phyloP scores from a whole-genome alignment of 1,284 basidiomycete genomes.

The Fomitopsis schrenkii region DNA sequence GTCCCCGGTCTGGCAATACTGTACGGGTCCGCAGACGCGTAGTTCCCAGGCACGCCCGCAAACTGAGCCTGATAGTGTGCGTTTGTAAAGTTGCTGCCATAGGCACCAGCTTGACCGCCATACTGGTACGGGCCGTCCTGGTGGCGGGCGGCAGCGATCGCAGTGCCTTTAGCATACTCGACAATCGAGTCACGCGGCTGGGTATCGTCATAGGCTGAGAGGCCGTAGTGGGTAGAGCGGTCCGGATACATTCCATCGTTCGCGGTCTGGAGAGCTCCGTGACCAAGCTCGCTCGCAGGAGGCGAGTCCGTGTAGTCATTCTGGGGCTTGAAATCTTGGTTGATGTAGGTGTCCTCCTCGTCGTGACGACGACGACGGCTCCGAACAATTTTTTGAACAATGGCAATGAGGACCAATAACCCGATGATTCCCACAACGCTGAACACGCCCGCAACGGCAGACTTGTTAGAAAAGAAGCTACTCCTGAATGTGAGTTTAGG shows the following conservation, averaged over 20 bases:
- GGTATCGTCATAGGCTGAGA: conserved; percentile 14
- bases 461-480: conserved; percentile 32
- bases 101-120: conserved; percentile 11
- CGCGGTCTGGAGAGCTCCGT: conserved; percentile 21
- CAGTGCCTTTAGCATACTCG: conserved; percentile 26
- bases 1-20: conserved; percentile 14
- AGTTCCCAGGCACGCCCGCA: conserved; percentile 8
- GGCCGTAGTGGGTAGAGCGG: conserved; percentile 29
- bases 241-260: conserved; percentile 28
- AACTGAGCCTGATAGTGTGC: conserved; percentile 7
- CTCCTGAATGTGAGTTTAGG: neutral
- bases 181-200: conserved; percentile 22
- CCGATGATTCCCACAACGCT: conserved; percentile 24
- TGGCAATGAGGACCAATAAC: conserved; percentile 15
- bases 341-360: conserved; percentile 30
- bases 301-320: conserved; percentile 10
- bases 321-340: conserved; percentile 22
- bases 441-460: conserved; percentile 29
- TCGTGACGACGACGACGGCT: conserved; percentile 24
- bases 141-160: conserved; percentile 20
- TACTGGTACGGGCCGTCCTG: conserved; percentile 23
- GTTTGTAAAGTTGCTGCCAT: conserved; percentile 13
- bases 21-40: conserved; percentile 29
- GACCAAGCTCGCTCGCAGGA: conserved; percentile 11
- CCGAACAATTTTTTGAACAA: conserved; percentile 15